Evolutionary conservation across 768 basidiomycete genomes (phyloP), one percentile per base, ranked within the genome.

Genomic region (Leccinum obscurum): DNA sequence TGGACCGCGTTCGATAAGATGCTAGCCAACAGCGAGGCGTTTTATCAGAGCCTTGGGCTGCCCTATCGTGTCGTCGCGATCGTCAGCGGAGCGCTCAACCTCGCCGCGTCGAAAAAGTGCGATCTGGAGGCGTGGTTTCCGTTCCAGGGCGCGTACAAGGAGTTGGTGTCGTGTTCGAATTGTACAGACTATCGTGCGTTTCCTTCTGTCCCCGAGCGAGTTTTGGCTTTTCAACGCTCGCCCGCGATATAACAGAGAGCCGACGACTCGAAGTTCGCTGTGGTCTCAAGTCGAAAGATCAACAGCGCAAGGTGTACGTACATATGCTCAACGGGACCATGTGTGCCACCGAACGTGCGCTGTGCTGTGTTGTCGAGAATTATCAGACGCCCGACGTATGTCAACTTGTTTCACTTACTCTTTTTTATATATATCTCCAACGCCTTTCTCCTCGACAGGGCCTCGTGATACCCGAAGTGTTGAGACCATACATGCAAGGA

Each of bases 91-190:
- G 97, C 95, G 32, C 78, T 99, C 65, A 99, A 99, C 77, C 83
- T 98, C 66, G 97, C 97, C 0, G 97, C 97, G 24, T 85, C 95
- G 54, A 94, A 97, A 79, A 99, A 99, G 79, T 93, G 89, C 73
- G 97, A 99, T 76, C 75, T 99, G 61, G 97, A 99, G 76, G 97
- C 97, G 59, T 99, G 95, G 93, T 99, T 99, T 84, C 97, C 97
- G 2, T 98, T 93, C 85, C 97, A 98, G 76, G 87, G 87, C 54
- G 88, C 82, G 55, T 95, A 95, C 81, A 99, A 98, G 81, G 97
- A 99, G 80, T 80, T 99, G 46, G 97, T 98, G 39, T 95, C 92
- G 65, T 95, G 94, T 74, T 95, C 93, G 72, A 99, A 99, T 74
- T 99, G 97, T 78, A 98, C 96, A 22, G 97, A 98, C 74, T 98